phyloP scores from a whole-genome alignment of 75 land plant species.

The Pseudotsuga menziesii region DNA sequence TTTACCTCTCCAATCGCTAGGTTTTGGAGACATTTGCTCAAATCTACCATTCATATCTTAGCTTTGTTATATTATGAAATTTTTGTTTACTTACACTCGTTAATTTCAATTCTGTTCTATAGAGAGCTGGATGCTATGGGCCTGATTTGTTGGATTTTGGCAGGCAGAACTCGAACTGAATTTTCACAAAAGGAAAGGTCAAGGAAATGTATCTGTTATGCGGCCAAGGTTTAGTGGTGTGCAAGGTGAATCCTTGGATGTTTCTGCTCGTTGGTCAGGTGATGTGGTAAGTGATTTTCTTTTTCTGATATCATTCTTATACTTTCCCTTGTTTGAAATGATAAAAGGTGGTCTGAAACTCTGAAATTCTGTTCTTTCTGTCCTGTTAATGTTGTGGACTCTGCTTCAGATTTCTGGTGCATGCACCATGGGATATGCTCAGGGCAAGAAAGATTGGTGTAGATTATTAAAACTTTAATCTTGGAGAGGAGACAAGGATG shows the following conservation, averaged over 20 bases:
- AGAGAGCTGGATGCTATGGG: neutral
- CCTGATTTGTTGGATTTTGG: neutral
- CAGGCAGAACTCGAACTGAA: slow-evolving; percentile 97
- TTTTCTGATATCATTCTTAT: neutral
- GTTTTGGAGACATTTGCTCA: too few species aligned
- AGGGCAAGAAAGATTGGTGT: too few species aligned
- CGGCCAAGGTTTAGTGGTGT: slow-evolving; percentile 97
- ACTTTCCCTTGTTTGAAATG: too few species aligned
- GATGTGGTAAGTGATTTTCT: slow-evolving; percentile 77
- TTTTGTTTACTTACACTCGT: neutral
- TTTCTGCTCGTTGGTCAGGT: slow-evolving; percentile 98
- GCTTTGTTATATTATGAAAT: neutral
- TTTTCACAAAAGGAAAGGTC: slow-evolving; percentile 91
- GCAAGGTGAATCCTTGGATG: slow-evolving; percentile 89
- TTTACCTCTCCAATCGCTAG: too few species aligned
- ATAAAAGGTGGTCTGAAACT: too few species aligned
- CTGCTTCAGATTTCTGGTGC: neutral
- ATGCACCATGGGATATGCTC: neutral
- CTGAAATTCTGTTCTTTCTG: neutral
- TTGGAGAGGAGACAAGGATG: too few species aligned
- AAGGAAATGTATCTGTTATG: slow-evolving; percentile 78
- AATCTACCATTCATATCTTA: too few species aligned
- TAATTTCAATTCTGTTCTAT: neutral
- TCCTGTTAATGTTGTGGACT: neutral
- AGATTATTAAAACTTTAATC: too few species aligned